A percentile compares a stretch with the other conserved stretches of the same genome.
Evolutionary conservation across 768 basidiomycete species (phyloP).

Genomic region (Amanita rubescens): DNA sequence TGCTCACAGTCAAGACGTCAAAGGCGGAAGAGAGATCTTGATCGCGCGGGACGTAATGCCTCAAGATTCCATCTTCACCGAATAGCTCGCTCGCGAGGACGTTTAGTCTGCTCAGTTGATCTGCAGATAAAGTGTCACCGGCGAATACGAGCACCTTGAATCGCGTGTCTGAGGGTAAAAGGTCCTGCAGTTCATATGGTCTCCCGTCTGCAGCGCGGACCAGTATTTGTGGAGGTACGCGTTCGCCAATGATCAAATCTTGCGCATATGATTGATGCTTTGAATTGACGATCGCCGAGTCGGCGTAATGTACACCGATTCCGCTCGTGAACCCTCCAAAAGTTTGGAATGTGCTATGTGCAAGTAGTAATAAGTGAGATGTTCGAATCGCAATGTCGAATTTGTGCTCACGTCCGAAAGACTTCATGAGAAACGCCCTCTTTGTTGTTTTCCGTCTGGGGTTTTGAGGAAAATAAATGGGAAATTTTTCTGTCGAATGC

Average conservation of each 20-base stretch:
- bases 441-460: slow-evolving; percentile 36
- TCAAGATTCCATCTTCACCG: slow-evolving; percentile 24
- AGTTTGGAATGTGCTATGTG: slow-evolving; percentile 40
- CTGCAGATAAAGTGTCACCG: slow-evolving; percentile 27
- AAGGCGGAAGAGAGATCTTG: slow-evolving; percentile 29
- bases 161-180: slow-evolving; percentile 41
- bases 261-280: slow-evolving; percentile 30
- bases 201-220: slow-evolving; percentile 43
- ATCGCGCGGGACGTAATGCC: slow-evolving; percentile 19
- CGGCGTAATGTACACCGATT: slow-evolving; percentile 44
- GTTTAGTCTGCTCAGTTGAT: not conserved
- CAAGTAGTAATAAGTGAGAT: not conserved
- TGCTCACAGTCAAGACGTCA: slow-evolving; percentile 34
- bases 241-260: slow-evolving; percentile 42
- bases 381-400: not conserved
- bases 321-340: slow-evolving; percentile 51
- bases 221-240: slow-evolving; percentile 42
- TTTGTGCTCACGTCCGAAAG: slow-evolving; percentile 32
- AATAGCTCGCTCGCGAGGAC: not conserved
- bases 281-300: slow-evolving; percentile 36
- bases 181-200: slow-evolving; percentile 46
- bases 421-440: slow-evolving; percentile 48
- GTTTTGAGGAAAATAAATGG: slow-evolving; percentile 61
- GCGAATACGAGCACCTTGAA: slow-evolving; percentile 52
- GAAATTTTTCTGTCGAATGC: slow-evolving; percentile 61